Base-by-base conservation (phyloP, 2,329 filamentous ascomycete species). In the Fusarium setosum region DNA sequence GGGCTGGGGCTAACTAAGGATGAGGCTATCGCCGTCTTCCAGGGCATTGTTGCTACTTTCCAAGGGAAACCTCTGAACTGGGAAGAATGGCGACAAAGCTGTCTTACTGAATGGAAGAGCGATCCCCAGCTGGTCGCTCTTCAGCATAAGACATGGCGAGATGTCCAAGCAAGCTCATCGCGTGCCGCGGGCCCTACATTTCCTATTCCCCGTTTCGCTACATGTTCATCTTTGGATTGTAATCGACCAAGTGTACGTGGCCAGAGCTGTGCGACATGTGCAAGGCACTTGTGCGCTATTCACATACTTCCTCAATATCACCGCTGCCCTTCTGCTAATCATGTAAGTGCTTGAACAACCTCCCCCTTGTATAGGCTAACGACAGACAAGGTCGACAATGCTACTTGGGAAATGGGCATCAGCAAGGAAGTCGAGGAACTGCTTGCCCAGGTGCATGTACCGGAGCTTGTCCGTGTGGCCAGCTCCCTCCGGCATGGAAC, bases 21-120 rank as follows among this genome's bases (percentile, higher is more conserved):
- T 2, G 61, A 64, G 34, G 57, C 52, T 5, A 57, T 61, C 31
- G 29, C 7, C 7, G 35, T 60, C 20, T 68, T 71, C 41, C 62
- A 49, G 49, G 58, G 35, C n/a, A 21, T 68, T 2, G 62, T 70
- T 23, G 32, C 29, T n/a, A 70, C 62, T 12, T 65, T 70, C 38
- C 23, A 63, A 11, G 56, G 54, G 15, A 7, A 20, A 2, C 52
- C 18, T 17, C 45, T 53, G 17, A 35, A 69, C 38, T 64, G 56
- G 55, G 18, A 65, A 34, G 32, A 54, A 32, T 53, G 35, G 35
- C 40, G 48, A 10, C 18, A 29, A 37, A 7, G 29, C 5, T 44
- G 18, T 12, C 18, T 53, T 20, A 17, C 17, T 12, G 18, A 45
- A 20, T 24, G 18, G 18, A 26, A n/a, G 18, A 7, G 53, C 4